A percentile compares a stretch with the other conserved stretches of the same genome.
Conservation (phyloP, 352 stramenopile species). For the Halophytophthora polymorphica region DNA sequence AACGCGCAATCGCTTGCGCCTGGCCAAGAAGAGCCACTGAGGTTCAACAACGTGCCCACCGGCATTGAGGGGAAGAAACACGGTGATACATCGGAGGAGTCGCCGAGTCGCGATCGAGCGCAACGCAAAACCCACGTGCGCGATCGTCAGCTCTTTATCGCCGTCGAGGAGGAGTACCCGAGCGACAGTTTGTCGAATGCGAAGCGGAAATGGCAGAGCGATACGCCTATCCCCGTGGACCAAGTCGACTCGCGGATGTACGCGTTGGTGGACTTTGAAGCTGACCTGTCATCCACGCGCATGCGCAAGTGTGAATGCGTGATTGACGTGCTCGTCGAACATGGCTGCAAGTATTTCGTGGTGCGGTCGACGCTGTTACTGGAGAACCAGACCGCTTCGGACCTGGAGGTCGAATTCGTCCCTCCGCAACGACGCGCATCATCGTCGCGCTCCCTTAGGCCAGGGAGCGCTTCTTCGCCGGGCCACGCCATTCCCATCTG, state of each 20-base stretch:
- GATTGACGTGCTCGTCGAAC: constrained; percentile 82
- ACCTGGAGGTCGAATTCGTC: constrained; percentile 85
- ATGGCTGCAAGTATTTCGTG: constrained; percentile 86
- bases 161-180: constrained; percentile 51
- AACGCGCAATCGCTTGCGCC: constrained; percentile 46
- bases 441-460: constrained; percentile 31
- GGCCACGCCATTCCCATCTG: constrained; percentile 56
- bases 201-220: constrained; percentile 61
- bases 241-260: constrained; percentile 85
- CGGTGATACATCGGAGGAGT: constrained; percentile 8
- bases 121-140: constrained; percentile 15
- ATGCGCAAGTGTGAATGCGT: constrained; percentile 83
- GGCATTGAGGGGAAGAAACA: neutral
- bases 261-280: constrained; percentile 64
- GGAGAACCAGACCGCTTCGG: constrained; percentile 81
- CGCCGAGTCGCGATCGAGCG: constrained; percentile 10
- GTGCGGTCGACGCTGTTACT: constrained; percentile 77
- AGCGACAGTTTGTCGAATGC: constrained; percentile 28
- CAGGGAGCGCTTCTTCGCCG: constrained; percentile 17
- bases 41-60: constrained; percentile 32
- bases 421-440: constrained; percentile 43
- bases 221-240: constrained; percentile 75
- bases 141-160: constrained; percentile 65
- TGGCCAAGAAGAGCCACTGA: constrained; percentile 62
- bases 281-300: constrained; percentile 32